Percentiles rank a stretch among this genome's conserved stretches.
phyloP scores from a whole-genome alignment of 2,329 filamentous ascomycete species.

The Calonectria crousiana region DNA sequence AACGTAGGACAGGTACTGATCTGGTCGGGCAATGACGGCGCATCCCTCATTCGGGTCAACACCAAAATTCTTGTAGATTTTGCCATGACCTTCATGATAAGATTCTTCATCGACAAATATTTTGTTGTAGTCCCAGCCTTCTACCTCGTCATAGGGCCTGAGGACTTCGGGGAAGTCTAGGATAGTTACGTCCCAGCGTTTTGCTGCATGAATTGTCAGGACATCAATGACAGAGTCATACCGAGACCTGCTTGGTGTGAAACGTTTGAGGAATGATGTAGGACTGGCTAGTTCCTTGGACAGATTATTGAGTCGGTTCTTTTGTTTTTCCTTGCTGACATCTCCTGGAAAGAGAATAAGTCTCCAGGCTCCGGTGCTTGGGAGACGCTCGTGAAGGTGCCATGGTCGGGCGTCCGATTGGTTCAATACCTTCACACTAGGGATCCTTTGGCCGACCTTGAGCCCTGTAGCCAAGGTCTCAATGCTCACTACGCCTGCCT shows the following conservation, averaged over 20 bases:
- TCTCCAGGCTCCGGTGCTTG: conserved; percentile 68
- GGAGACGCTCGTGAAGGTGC: conserved; percentile 69
- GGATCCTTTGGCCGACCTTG: conserved; percentile 67
- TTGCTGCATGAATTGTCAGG: conserved; percentile 69
- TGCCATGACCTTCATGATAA: conserved; percentile 65
- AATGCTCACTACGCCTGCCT: neutral
- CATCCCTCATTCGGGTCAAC: conserved; percentile 68
- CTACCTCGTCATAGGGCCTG: conserved; percentile 48
- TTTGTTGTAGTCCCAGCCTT: conserved; percentile 69
- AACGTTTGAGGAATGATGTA: conserved; percentile 28
- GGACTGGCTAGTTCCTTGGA: conserved; percentile 52
- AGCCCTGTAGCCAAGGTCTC: conserved; percentile 25
- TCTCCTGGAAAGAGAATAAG: conserved; percentile 73
- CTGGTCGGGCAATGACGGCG: conserved; percentile 72
- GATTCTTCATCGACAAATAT: conserved; percentile 67
- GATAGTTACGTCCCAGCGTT: conserved; percentile 61
- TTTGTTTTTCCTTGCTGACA: conserved; percentile 57
- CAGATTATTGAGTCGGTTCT: conserved; percentile 11
- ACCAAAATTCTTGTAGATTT: conserved; percentile 69
- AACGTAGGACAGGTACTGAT: conserved; percentile 69
- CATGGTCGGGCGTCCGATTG: conserved; percentile 68
- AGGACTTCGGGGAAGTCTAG: conserved; percentile 64
- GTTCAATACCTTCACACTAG: conserved; percentile 69
- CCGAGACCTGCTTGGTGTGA: conserved; percentile 12
- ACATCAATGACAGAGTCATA: conserved; percentile 64